phyloP scores from a whole-genome alignment of 2,329 filamentous ascomycete genomes.

The Scedosporium minutisporum region DNA sequence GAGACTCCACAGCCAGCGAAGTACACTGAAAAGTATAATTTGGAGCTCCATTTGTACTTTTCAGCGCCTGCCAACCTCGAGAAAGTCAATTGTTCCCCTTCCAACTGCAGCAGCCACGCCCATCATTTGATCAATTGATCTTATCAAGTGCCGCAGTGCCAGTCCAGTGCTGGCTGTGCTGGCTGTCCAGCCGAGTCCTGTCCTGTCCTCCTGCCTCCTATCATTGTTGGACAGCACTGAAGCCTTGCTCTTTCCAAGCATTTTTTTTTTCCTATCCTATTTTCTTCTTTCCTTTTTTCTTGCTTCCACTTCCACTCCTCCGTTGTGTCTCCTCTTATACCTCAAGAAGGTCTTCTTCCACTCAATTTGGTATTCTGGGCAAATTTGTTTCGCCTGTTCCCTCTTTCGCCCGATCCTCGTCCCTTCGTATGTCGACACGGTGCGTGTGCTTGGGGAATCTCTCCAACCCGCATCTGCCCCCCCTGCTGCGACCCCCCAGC shows the following conservation, averaged over 20 bases:
- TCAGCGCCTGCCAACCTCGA: too few relatives aligned
- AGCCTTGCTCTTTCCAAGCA: neutral
- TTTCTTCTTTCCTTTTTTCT: neutral
- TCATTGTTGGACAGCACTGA: too few relatives aligned
- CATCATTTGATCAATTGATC: too few relatives aligned
- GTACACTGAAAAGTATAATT: too few relatives aligned
- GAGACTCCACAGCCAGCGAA: neutral
- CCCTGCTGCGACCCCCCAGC: too few relatives aligned
- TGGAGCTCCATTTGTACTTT: too few relatives aligned
- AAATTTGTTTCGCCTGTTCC: neutral
- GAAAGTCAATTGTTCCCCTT: too few relatives aligned
- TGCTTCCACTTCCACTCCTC: neutral
- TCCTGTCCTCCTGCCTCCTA: too few relatives aligned
- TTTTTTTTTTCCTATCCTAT: neutral
- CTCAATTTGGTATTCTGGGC: neutral
- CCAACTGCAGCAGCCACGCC: too few relatives aligned
- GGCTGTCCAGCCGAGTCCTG: too few relatives aligned
- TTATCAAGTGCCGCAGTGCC: too few relatives aligned
- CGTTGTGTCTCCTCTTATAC: neutral
- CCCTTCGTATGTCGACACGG: neutral
- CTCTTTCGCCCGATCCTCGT: neutral
- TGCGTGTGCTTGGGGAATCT: neutral
- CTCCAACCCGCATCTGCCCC: neutral
- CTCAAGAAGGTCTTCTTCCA: neutral
- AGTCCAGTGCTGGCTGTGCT: too few relatives aligned